These are phyloP conservation scores for Amphirosellinia nigrospora DNA, from an alignment of 495 filamentous ascomycete species.

Conservation along the genomic window DNA sequence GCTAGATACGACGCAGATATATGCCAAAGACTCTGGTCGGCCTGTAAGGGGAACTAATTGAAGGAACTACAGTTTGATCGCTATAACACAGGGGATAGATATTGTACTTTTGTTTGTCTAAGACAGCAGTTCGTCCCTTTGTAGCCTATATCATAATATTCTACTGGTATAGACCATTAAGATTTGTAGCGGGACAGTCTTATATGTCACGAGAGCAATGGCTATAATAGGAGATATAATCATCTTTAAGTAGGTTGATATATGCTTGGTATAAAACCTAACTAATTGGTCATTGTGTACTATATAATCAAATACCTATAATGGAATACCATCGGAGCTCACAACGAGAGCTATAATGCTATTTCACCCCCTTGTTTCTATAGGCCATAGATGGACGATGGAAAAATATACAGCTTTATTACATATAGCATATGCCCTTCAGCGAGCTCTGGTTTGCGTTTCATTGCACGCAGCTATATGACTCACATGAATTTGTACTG, in stretches of 20 bases:
- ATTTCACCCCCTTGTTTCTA: neutral
- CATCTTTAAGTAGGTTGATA: neutral
- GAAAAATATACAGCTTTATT: neutral
- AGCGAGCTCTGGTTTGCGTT: neutral
- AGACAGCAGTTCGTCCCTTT: neutral
- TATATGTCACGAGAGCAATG: neutral
- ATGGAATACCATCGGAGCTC: neutral
- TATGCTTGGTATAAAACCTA: neutral
- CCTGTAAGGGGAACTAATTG: neutral
- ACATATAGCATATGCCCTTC: neutral
- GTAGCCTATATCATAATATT: neutral
- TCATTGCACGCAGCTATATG: neutral
- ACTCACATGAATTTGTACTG: neutral
- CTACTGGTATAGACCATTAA: neutral
- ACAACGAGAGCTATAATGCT: neutral
- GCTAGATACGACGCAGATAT: neutral
- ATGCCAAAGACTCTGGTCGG: neutral
- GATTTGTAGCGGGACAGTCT: neutral
- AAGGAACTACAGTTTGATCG: neutral
- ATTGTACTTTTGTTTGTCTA: neutral
- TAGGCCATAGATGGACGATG: too few species aligned
- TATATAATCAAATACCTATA: neutral
- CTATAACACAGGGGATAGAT: conserved; percentile 1
- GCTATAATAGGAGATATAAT: neutral
- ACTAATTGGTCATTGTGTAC: neutral